A percentile compares a stretch with the other conserved stretches of the same genome.
Evolutionary conservation across 208 protist species (phyloP).

Genomic region (Entamoeba moshkovskii): DNA sequence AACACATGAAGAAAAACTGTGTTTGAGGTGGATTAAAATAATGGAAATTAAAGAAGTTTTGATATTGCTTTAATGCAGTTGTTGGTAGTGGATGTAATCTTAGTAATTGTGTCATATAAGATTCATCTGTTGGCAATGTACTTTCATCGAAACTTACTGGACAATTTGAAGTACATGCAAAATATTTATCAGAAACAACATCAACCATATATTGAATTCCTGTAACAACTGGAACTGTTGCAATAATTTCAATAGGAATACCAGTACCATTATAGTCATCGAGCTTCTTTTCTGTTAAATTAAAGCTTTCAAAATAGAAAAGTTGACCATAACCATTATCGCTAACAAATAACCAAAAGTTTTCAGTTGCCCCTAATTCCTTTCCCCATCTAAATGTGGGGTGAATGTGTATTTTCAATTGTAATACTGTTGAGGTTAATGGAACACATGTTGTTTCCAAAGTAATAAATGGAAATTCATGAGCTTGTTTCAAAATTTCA

Average conservation of each 20-base stretch:
- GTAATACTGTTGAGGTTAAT: conserved; percentile 73
- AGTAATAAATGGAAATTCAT: conserved; percentile 74
- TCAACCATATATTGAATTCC: conserved; percentile 70
- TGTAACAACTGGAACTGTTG: conserved; percentile 69
- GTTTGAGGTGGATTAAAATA: conserved; percentile 98
- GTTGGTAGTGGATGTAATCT: conserved; percentile 62
- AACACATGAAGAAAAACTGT: conserved; percentile 77
- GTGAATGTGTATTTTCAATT: conserved; percentile 76
- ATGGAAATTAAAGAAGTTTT: conserved; percentile 57
- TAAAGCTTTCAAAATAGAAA: conserved; percentile 78
- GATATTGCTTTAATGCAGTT: conserved; percentile 16
- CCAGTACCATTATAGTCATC: conserved; percentile 49
- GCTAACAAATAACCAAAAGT: conserved; percentile 82
- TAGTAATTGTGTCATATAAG: conserved; percentile 60
- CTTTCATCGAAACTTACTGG: conserved; percentile 66
- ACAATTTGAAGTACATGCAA: conserved; percentile 41
- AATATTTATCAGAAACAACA: conserved; percentile 58
- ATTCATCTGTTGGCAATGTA: conserved; percentile 63
- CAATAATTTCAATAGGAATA: conserved; percentile 56
- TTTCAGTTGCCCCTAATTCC: conserved; percentile 63
- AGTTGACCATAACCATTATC: conserved; percentile 59
- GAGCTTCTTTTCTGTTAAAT: conserved; percentile 57
- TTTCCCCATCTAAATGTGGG: conserved; percentile 76
- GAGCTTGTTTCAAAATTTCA: conserved; percentile 62
- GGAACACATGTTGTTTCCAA: conserved; percentile 74